A percentile compares a stretch with the other conserved stretches of the same genome.
Evolutionary conservation across 192 early-diverging fungal species (phyloP).

Genomic region (Backusella macrospora): DNA sequence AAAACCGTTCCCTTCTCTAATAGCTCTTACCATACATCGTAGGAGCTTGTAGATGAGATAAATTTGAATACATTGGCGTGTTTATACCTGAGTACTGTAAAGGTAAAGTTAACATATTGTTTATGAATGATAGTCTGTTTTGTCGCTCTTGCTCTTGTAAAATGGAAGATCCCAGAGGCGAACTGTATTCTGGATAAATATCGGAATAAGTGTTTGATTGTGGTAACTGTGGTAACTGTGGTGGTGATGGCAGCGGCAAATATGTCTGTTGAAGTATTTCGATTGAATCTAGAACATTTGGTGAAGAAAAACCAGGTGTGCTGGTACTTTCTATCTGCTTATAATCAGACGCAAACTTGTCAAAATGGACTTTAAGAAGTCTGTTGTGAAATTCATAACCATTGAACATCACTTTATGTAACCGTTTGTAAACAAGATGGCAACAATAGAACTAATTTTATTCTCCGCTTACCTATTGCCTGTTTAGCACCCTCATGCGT

Average conservation of each 20-base stretch:
- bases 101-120: neutral
- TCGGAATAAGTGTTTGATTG: neutral
- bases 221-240: neutral
- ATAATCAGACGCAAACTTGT: constrained; percentile 43
- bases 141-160: neutral
- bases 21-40: constrained; percentile 8
- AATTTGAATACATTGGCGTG: neutral
- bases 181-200: neutral
- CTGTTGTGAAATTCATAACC: constrained; percentile 55
- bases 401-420: constrained; percentile 48
- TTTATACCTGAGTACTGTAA: neutral
- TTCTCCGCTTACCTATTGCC: constrained; percentile 57
- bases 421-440: neutral
- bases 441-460: neutral
- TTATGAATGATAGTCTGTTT: constrained; percentile 5
- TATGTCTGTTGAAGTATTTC: constrained; percentile 9
- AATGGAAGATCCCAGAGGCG: neutral
- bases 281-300: neutral
- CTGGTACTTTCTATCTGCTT: neutral
- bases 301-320: neutral
- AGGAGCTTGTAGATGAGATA: neutral
- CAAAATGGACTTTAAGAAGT: constrained; percentile 52
- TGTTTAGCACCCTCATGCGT: constrained; percentile 70
- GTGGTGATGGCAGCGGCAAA: neutral
- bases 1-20: neutral